Evolutionary conservation across 2,329 filamentous ascomycete genomes (phyloP), one percentile per base, ranked within the genome.

Genomic region (Trichoderma polysporum): DNA sequence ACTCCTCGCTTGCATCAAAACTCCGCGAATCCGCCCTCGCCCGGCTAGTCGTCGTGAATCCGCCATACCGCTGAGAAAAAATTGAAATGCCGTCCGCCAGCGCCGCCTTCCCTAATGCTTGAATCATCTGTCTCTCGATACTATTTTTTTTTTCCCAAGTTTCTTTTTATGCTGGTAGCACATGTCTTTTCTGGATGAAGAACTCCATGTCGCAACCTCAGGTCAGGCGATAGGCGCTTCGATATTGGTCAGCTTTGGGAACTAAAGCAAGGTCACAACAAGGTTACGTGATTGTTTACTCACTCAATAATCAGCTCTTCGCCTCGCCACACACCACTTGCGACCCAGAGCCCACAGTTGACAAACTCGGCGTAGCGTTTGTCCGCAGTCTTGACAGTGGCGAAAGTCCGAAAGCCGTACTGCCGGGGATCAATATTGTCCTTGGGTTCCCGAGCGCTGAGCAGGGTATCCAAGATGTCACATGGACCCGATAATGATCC

Each of bases 311-410:
- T 77, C 66, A 83, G 74, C 71, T 83, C 80, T 25, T 80, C 76
- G 63, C 76, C 79, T 64, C 78, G 80, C 76, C 80, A 81, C 72
- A 82, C 80, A 57, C 82, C 82, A 72, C 81, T 83, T 7, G 81
- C 82, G 54, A 84, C 78, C 82, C 82, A 84, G 61, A 84, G 76
- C 5, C 81, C 82, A 71, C 80, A 83, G 72, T 84, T 84, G 27
- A 84, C 78, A 66, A 79, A 79, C 64, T 83, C 80, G 56, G 77
- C 77, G 70, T 84, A 84, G 33, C 83, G 78, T 71, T 81, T 79
- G 73, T 84, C 83, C 3, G 80, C 76, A 25, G 83, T 84, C 72
- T 84, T 82, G 76, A 84, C 81, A 19, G 81, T 82, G 67, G 82
- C 79, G 66, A 82, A 83, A 71, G 84, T 76, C 68, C 82, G 79